phyloP scores from a whole-genome alignment of 2,329 filamentous ascomycete genomes.

The Fusarium ambrosium region DNA sequence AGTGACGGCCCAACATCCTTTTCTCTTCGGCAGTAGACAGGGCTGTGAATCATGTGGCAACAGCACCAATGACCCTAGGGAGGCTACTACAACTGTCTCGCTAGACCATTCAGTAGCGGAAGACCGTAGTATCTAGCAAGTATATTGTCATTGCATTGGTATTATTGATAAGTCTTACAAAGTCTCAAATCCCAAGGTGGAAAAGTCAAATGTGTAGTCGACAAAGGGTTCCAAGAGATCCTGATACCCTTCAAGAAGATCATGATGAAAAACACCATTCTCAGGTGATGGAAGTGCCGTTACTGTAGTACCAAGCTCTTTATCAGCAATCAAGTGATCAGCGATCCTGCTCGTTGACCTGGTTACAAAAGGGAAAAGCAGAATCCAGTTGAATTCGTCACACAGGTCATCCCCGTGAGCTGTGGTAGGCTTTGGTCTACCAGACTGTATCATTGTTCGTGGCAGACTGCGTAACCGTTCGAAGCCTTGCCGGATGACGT shows the following conservation, averaged over 20 bases:
- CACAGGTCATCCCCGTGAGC: neutral
- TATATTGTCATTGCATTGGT: neutral
- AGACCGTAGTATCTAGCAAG: neutral
- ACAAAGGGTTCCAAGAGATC: constrained; percentile 40
- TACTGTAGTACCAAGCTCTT: constrained; percentile 28
- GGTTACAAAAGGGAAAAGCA: constrained; percentile 38
- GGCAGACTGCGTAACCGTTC: constrained; percentile 31
- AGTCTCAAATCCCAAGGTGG: constrained; percentile 21
- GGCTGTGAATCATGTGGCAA: neutral
- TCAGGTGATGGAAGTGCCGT: constrained; percentile 31
- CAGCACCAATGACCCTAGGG: neutral
- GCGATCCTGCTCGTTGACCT: constrained; percentile 34
- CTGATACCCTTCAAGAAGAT: constrained; percentile 34
- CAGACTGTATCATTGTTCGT: constrained; percentile 24
- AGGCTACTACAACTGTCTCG: neutral
- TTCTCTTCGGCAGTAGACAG: neutral
- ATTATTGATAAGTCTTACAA: neutral
- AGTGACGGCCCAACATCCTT: neutral
- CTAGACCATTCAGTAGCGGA: neutral
- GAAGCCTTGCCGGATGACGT: constrained; percentile 39
- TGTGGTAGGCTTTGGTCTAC: neutral
- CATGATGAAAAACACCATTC: constrained; percentile 35
- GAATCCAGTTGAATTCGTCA: constrained; percentile 31
- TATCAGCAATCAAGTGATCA: constrained; percentile 32
- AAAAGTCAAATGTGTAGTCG: constrained; percentile 39